Base-by-base conservation (phyloP, 805 yeast genomes). In the Isabelozyma heimii region DNA sequence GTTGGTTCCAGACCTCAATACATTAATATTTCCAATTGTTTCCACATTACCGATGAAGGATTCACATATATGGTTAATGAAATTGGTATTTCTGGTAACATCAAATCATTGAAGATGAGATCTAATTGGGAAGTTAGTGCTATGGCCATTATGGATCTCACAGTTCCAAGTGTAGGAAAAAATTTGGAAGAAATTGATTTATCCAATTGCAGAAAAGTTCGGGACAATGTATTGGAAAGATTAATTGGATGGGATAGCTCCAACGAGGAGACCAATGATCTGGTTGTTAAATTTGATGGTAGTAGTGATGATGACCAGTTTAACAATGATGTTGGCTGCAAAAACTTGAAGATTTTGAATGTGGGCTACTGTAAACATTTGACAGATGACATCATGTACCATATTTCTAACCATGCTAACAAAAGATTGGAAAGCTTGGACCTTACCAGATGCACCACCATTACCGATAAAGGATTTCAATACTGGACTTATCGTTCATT, bases 111-210 rank as follows among this genome's bases (percentile, higher is more conserved):
- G 44, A 76, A 74, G 51, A 84, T 87, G 90, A 75, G 73, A 52
- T 81, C 87, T 13, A 84, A 81, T 43, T 87, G 92, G 92, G 89
- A 85, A 55, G 82, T 87, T 8, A 80, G 85, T 50, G 89, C 90
- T 2, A 84, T 85, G 89, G 87, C 91, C 2, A 84, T 87, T 28
- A 85, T 87, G 90, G 92, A 87, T 61, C 65, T 87, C 40, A 79
- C 89, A 1, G 83, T 80, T 1, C 84, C 85, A 0, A 75, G 80
- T 55, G 82, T 85, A 30, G 91, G 91, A 8, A 70, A 74, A 33
- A 66, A 76, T 52, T 66, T 87, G 37, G 81, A 75, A 47, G 83
- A 80, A 46, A 69, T 87, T 16, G 90, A 87, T 61, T 69, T 87
- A 40, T 78, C 88, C 8, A 86, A 87, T 62, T 87, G 92, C 56